phyloP scores from a whole-genome alignment of 179 eudicot species.

The Monotropa hypopitys region DNA sequence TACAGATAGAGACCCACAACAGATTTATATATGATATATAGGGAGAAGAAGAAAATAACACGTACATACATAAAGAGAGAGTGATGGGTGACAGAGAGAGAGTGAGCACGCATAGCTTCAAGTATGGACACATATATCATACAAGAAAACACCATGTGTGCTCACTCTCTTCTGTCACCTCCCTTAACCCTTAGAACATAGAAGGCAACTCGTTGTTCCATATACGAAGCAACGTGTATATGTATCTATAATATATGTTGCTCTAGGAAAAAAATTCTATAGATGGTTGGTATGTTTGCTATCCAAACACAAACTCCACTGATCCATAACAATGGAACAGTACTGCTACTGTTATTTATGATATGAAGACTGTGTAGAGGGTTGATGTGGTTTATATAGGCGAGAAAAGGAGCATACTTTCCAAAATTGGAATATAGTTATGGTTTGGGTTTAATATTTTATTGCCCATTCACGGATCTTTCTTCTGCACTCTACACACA shows the following conservation, averaged over 20 bases:
- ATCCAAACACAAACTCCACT: background rate
- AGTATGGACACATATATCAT: slow-evolving; percentile 23
- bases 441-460: background rate
- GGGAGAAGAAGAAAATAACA: background rate
- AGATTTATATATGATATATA: background rate
- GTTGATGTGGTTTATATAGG: slow-evolving; percentile 29
- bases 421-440: slow-evolving; percentile 10
- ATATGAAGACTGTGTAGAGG: slow-evolving; percentile 11
- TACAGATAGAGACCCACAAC: too few species aligned
- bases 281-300: background rate
- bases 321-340: slow-evolving; percentile 21
- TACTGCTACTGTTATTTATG: too few species aligned
- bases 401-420: background rate
- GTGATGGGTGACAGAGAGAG: slow-evolving; percentile 47
- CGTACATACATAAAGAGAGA: too few species aligned
- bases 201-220: background rate
- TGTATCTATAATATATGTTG: background rate
- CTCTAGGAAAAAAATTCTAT: too few species aligned
- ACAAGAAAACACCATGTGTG: slow-evolving; percentile 50
- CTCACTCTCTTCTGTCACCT: slow-evolving; percentile 92
- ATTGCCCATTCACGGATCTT: too few species aligned
- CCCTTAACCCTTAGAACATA: slow-evolving; percentile 21
- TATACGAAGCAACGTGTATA: background rate
- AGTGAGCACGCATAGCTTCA: slow-evolving; percentile 59
- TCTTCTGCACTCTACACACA: too few species aligned